These are phyloP conservation scores for Lipomyces japonicus DNA, from an alignment of 805 yeast species.

Conservation along the genomic window DNA sequence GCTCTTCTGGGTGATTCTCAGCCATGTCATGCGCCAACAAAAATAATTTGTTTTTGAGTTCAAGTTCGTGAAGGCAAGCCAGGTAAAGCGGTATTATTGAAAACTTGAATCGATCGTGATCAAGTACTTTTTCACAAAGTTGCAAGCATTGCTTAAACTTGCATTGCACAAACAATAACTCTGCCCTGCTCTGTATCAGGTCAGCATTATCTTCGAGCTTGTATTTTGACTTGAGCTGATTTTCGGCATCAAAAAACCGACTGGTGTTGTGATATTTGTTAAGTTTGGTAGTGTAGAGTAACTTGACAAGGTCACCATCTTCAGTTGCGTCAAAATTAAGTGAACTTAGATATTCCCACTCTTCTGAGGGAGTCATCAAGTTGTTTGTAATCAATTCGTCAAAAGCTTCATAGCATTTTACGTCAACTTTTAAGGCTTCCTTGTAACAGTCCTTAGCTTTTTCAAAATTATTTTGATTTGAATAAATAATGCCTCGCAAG, in stretches of 20 bases:
- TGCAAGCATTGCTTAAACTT: conserved; percentile 71
- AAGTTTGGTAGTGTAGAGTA: conserved; percentile 70
- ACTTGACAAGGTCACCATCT: conserved; percentile 73
- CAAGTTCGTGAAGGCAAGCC: conserved; percentile 79
- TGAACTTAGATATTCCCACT: conserved; percentile 69
- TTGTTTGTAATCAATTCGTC: conserved; percentile 69
- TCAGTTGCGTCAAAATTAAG: conserved; percentile 66
- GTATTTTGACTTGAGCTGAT: conserved; percentile 65
- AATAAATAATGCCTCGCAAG: conserved; percentile 75
- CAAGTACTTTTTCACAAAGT: conserved; percentile 56
- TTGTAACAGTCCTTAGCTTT: conserved; percentile 80
- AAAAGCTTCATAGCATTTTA: conserved; percentile 90
- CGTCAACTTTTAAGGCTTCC: conserved; percentile 83
- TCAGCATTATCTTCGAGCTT: conserved; percentile 67
- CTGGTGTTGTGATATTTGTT: conserved; percentile 62
- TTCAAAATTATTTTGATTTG: conserved; percentile 78
- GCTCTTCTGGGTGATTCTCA: conserved; percentile 72
- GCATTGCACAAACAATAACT: conserved; percentile 67
- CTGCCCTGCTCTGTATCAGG: conserved; percentile 63
- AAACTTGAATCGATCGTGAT: conserved; percentile 63
- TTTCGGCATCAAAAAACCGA: conserved; percentile 61
- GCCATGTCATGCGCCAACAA: conserved; percentile 80
- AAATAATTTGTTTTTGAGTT: conserved; percentile 76
- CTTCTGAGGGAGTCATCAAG: conserved; percentile 76
- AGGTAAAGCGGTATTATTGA: conserved; percentile 72